These are phyloP conservation scores for Corylus heterophylla DNA, from an alignment of 306 rosid genomes.

Conservation along the genomic window DNA sequence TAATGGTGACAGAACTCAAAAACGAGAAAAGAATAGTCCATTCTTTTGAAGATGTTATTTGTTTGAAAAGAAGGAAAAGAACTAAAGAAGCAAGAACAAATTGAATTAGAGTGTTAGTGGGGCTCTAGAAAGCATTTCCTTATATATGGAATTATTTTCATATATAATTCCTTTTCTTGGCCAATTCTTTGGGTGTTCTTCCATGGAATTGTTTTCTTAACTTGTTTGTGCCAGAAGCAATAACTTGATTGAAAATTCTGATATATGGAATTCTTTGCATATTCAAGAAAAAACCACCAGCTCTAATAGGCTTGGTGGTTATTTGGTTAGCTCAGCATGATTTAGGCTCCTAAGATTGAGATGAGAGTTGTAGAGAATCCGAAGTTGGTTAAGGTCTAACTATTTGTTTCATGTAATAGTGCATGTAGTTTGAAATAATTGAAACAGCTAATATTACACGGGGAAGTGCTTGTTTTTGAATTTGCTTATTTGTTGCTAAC, in stretches of 20 bases:
- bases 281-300: background rate
- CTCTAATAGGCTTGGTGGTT: background rate
- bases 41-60: constrained; percentile 37
- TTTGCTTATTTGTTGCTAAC: background rate
- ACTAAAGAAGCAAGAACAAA: background rate
- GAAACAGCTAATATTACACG: background rate
- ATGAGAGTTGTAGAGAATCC: background rate
- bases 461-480: background rate
- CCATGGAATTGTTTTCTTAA: constrained; percentile 15
- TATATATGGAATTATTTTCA: background rate
- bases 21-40: constrained; percentile 8
- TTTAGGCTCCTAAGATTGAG: background rate
- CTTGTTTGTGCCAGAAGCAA: constrained; percentile 17
- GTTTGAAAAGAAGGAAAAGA: constrained; percentile 11
- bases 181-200: constrained; percentile 33
- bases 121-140: constrained; percentile 22
- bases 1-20: constrained; percentile 22
- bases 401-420: background rate
- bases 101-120: constrained; percentile 8
- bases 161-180: constrained; percentile 27
- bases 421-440: background rate
- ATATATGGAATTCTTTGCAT: background rate
- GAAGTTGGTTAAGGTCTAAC: background rate
- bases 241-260: background rate
- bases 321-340: background rate